Evolutionary conservation across 495 filamentous ascomycete genomes (phyloP).

Genomic region (Penicillium daleae): DNA sequence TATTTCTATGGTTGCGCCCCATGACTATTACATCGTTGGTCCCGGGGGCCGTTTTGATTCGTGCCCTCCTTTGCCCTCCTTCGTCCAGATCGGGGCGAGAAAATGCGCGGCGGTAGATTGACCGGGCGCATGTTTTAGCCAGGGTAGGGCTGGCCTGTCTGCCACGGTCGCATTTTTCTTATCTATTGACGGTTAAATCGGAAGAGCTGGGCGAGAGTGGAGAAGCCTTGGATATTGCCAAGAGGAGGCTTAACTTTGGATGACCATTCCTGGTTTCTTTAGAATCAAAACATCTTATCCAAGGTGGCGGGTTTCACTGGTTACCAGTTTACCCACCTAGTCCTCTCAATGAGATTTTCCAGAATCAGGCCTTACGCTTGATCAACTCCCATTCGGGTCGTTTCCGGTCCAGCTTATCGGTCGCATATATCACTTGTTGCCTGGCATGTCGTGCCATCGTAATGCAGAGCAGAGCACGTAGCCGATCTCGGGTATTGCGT

Average conservation of each 20-base stretch:
- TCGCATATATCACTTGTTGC: no score
- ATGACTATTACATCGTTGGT: background rate
- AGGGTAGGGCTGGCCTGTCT: background rate
- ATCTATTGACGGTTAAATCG: background rate
- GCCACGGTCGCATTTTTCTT: background rate
- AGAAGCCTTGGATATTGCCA: background rate
- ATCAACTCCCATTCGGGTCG: no score
- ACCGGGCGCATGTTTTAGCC: background rate
- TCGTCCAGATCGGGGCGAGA: background rate
- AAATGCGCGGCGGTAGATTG: background rate
- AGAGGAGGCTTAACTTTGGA: background rate
- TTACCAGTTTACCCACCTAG: background rate
- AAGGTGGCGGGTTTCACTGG: background rate
- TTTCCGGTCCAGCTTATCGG: no score
- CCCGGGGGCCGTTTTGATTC: background rate
- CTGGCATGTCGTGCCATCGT: background rate
- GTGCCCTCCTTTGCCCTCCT: conserved; percentile 3
- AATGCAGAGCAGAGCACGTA: background rate
- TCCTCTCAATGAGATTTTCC: background rate
- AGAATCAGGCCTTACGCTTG: no score
- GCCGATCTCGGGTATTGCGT: conserved; percentile 2
- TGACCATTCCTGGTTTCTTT: background rate
- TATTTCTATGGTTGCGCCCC: conserved; percentile 5
- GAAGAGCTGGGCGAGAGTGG: background rate
- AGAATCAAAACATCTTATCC: background rate